phyloP scores from a whole-genome alignment of 306 rosid genomes.

The Hippophae rhamnoides region DNA sequence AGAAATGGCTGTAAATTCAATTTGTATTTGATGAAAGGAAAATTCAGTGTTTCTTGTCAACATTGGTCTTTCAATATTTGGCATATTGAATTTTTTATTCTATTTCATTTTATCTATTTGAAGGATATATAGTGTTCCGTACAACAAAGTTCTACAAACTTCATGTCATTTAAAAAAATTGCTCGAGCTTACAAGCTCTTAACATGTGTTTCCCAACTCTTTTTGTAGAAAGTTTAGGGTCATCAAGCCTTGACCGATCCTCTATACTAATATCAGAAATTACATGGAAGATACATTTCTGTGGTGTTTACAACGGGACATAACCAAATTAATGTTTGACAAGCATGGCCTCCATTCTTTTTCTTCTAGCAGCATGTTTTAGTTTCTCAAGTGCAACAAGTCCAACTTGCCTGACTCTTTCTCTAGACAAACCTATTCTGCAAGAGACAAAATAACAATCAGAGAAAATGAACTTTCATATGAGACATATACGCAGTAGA shows the following conservation, averaged over 20 bases:
- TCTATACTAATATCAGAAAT: conserved; percentile 38
- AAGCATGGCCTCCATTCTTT: conserved; percentile 78
- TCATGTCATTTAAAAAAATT: background rate
- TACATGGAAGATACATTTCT: conserved; percentile 25
- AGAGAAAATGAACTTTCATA: background rate
- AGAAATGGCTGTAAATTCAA: background rate
- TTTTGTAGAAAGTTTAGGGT: conserved; percentile 18
- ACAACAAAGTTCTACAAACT: no score
- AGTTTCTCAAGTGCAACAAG: conserved; percentile 97
- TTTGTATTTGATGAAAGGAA: no score
- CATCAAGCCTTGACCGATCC: conserved; percentile 17
- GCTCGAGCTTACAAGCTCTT: conserved; percentile 20
- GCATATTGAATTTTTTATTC: no score
- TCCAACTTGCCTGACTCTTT: conserved; percentile 95
- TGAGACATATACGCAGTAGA: no score
- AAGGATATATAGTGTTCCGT: no score
- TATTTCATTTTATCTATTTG: no score
- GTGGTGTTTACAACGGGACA: conserved; percentile 18
- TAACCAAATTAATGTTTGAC: conserved; percentile 37
- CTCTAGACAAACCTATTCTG: conserved; percentile 98
- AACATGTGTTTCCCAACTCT: conserved; percentile 20
- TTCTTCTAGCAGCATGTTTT: conserved; percentile 74
- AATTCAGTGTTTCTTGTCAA: no score
- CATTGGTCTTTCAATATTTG: no score
- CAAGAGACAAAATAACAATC: conserved; percentile 10